Evolutionary conservation across 2,329 filamentous ascomycete species (phyloP), one percentile per base, ranked within the genome.

Genomic region (Stachybotrys chartarum): DNA sequence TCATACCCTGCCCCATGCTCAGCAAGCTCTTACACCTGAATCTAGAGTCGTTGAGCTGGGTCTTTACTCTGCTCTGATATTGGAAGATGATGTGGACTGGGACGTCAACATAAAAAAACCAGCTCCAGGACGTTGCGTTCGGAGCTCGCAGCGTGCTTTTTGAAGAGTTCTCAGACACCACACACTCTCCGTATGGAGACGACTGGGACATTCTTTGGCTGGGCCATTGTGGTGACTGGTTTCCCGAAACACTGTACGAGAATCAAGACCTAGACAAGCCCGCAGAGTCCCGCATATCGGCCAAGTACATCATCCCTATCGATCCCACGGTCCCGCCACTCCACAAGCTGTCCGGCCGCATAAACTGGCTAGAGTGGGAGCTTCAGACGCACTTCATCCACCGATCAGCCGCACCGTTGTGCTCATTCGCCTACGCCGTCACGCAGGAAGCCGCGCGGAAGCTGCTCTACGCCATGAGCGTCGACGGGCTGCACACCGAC

Each of bases 181-280:
- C 59, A 7, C 35, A 56, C 11, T 75, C 74, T 0, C 74, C 77
- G 0, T 78, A 79, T 56, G 76, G 78, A 12, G 72, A 75, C 54
- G 64, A 73, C 54, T 81, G 78, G 78, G 78, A 81, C 55, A 55
- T 80, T 7, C 68, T 80, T 5, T 80, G 77, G 77, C 64, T 78
- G 1, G 78, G 78, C 12, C 75, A 77, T 56, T 61, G 79, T 74
- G 55, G 73, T 70, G 18, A 69, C 64, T 62, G 60, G 58, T 53
- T 69, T 66, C 56, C 66, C 59, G 48, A 64, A 55, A 51, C 61
- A 31, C 57, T 66, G 12, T 58, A 63, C 16, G 61, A 64, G 50
- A 58, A 66, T 52, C 46, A 14, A 24, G n/a, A 56, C 56, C 52
- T 56, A n/a, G 47, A 58, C 32, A 35, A 42, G 6, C 54, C 58